Base-by-base conservation (phyloP, 192 early-diverging fungal genomes). In the Gaertneriomyces sp. region DNA sequence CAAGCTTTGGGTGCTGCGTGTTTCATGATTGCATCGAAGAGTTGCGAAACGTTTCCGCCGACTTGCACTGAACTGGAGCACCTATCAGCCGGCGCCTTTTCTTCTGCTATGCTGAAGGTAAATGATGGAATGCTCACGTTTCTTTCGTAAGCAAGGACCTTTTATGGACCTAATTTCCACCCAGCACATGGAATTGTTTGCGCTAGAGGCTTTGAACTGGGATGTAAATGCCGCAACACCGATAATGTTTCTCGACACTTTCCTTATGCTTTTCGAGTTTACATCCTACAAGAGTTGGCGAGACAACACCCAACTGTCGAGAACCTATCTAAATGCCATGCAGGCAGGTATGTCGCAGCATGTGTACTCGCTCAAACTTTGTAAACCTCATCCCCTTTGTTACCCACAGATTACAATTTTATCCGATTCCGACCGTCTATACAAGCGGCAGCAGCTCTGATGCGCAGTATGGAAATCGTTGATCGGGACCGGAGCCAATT, bases 11-110 rank as follows among this genome's bases (percentile, higher is more conserved):
- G 68, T 11, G 61, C 61, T 0, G 68, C 68, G 7, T 63, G 68
- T 53, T 70, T 70, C 45, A 40, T 70, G 51, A 63, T 70, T 41
- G 68, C 68, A 39, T 44, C 42, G 45, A 70, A 70, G 45, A 16
- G 25, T 39, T 20, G 16, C 10, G 68, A 70, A 43, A 12, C 61
- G 8, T 45, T 38, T 17, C 47, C 68, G 42, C 68, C 68, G 4
- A 63, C 45, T 1, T 70, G 60, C 53, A 25, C 12, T 10, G 68
- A 70, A 6, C 60, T 70, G 6, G 55, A 25, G 12, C 20, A 58
- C 17, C 60, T 70, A 3, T 40, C 60, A 11, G 67, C 50, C 11
- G 67, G 67, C 11, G 67, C 67, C 5, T 69, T 69, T 33, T 20
- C 47, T 16, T 17, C 49, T 12, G 50, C 16, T 8, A 17, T 9